Percentiles rank a stretch among this genome's conserved stretches.
phyloP scores from a whole-genome alignment of 768 basidiomycete species.

The Lactarius psammicola region DNA sequence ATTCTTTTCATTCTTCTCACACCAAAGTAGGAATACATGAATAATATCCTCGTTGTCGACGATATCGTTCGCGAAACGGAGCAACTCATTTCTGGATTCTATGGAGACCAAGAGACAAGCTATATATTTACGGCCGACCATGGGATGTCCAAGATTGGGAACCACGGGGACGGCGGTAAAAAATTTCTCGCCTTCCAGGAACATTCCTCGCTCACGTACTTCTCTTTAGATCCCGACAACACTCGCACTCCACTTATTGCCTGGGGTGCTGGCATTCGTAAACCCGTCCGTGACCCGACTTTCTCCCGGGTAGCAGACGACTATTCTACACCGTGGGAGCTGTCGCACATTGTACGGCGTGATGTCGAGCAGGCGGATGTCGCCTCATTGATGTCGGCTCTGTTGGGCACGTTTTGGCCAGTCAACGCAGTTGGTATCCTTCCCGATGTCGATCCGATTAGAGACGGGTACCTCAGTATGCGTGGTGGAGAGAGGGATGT shows the following conservation, averaged over 20 bases:
- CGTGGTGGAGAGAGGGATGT: slow-evolving; percentile 46
- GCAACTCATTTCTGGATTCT: slow-evolving; percentile 59
- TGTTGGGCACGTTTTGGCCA: slow-evolving; percentile 73
- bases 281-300: slow-evolving; percentile 54
- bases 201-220: slow-evolving; percentile 7
- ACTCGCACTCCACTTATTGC: slow-evolving; percentile 81
- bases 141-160: slow-evolving; percentile 86
- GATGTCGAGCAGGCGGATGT: slow-evolving; percentile 87
- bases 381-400: slow-evolving; percentile 70
- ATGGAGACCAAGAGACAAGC: slow-evolving; percentile 63
- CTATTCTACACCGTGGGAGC: slow-evolving; percentile 63
- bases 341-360: slow-evolving; percentile 56
- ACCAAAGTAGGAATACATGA: slow-evolving; percentile 72
- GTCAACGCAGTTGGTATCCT: slow-evolving; percentile 81
- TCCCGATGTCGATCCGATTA: slow-evolving; percentile 65
- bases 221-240: slow-evolving; percentile 70
- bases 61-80: slow-evolving; percentile 67
- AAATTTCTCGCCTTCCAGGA: slow-evolving; percentile 30
- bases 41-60: slow-evolving; percentile 79
- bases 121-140: slow-evolving; percentile 87
- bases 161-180: slow-evolving; percentile 84
- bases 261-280: slow-evolving; percentile 78
- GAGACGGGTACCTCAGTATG: slow-evolving; percentile 56
- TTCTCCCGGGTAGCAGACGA: slow-evolving; percentile 60
- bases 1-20: neutral